Evolutionary conservation across 1,284 basidiomycete genomes (phyloP), one percentile per base, ranked within the genome.

Genomic region (Cryptococcus maquisensis): DNA sequence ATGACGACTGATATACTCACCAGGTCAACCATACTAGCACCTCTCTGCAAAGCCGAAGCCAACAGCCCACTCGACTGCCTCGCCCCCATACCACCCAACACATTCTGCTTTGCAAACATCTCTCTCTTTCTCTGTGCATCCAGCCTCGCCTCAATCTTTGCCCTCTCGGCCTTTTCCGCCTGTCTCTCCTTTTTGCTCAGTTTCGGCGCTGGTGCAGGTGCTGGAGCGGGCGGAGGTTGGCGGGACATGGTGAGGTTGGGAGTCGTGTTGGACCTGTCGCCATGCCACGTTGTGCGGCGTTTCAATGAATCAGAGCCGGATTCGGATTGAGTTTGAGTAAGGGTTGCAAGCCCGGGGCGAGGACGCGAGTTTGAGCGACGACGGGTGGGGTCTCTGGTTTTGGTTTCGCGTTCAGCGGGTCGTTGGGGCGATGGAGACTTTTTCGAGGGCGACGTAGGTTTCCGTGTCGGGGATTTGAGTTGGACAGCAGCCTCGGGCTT

Each of bases 31-130:
- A 74, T 69, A 62, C 70, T 72, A 20, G 67, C 70, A 18, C 71
- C 71, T 6, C 61, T 54, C 47, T 68, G 67, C 58, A 74, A 65
- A 32, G 66, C 61, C 10, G 66, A 67, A 18, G 63, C 65, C 44
- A 74, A 54, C n/a, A 73, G 53, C 20, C 72, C 72, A 37, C 49
- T 43, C 4, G 50, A 39, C 0, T 51, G 46, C 23, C 24, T 44
- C 24, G 43, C 12, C 10, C 28, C 28, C 24, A 45, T 23, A n/a
- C 20, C 55, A 1, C 64, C 64, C 44, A 72, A 68, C 48, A 74
- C 68, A 20, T 67, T 62, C 52, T 69, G 60, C 49, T 74, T 74
- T 6, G 73, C 69, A 57, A 74, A 74, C 73, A 74, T 74, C 48
- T 72, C 66, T 35, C 71, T 55, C 58, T 74, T 66, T 43, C 65